Conservation (phyloP, 2,329 filamentous ascomycete genomes). For the Purpureocillium takamizusanense region DNA sequence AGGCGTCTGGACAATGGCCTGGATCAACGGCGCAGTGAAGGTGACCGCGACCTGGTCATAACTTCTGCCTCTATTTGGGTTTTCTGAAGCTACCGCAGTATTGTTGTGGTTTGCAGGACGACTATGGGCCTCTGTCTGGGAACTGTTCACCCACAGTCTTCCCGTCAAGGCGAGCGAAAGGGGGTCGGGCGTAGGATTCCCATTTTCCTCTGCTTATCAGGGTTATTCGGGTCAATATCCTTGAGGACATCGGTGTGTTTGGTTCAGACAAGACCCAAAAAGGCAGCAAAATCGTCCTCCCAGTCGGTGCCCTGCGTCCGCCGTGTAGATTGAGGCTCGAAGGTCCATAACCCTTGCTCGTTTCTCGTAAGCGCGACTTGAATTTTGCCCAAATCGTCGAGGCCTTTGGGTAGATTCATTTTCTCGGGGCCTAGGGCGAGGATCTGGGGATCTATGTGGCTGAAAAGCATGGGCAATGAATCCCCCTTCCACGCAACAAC, state of each 20-base stretch:
- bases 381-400: constrained; percentile 22
- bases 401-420: constrained; percentile 25
- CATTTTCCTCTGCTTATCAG: too few species aligned
- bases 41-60: too few species aligned
- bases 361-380: constrained; percentile 23
- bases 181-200: too few species aligned
- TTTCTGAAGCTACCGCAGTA: too few species aligned
- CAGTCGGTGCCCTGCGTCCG: not conserved
- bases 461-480: constrained; percentile 29
- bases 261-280: not conserved
- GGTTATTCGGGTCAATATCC: too few species aligned
- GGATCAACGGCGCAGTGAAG: too few species aligned
- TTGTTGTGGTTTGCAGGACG: too few species aligned
- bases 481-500: constrained; percentile 28
- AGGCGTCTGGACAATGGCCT: not conserved
- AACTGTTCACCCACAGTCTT: too few species aligned
- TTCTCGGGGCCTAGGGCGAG: constrained; percentile 18
- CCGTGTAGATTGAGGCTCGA: constrained; percentile 12
- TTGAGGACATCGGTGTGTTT: too few species aligned
- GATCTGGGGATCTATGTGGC: constrained; percentile 23
- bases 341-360: constrained; percentile 26
- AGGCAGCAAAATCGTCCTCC: not conserved
- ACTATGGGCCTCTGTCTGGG: too few species aligned
- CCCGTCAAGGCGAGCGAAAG: too few species aligned
- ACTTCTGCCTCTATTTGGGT: too few species aligned